Percentiles rank a stretch among this genome's conserved stretches.
phyloP scores from a whole-genome alignment of 1,139 yeast species.

The Pneumocystis canis region DNA sequence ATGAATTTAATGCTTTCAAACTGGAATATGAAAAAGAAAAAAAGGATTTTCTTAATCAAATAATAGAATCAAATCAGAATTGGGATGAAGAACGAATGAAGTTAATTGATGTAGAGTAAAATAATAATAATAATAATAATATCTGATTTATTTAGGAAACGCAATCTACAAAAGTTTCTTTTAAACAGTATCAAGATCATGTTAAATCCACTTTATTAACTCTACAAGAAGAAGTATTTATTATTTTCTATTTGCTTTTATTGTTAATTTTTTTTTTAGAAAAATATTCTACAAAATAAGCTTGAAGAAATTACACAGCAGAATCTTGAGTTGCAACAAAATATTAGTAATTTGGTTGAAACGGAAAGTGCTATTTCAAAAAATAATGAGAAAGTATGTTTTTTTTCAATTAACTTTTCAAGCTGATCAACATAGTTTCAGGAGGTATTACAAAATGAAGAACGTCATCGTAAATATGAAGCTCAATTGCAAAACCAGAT shows the following conservation, averaged over 20 bases:
- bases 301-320: not conserved
- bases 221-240: not conserved
- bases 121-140: not conserved
- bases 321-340: not conserved
- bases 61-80: not conserved
- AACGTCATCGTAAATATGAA: conserved; percentile 4
- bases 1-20: conserved; percentile 8
- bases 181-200: not conserved
- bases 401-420: not conserved
- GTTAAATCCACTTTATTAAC: not conserved
- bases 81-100: not conserved
- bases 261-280: not conserved
- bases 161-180: not conserved
- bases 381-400: not conserved
- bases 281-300: not conserved
- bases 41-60: not conserved
- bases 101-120: not conserved
- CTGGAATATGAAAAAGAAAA: conserved; percentile 3
- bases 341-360: not conserved
- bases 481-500: conserved; percentile 2
- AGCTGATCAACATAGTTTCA: not conserved
- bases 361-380: not conserved
- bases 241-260: not conserved
- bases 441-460: conserved; percentile 5
- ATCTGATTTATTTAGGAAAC: not conserved